These are phyloP conservation scores for Cardamine chenopodiifolia DNA, from an alignment of 345 rosid genomes.

Conservation along the genomic window DNA sequence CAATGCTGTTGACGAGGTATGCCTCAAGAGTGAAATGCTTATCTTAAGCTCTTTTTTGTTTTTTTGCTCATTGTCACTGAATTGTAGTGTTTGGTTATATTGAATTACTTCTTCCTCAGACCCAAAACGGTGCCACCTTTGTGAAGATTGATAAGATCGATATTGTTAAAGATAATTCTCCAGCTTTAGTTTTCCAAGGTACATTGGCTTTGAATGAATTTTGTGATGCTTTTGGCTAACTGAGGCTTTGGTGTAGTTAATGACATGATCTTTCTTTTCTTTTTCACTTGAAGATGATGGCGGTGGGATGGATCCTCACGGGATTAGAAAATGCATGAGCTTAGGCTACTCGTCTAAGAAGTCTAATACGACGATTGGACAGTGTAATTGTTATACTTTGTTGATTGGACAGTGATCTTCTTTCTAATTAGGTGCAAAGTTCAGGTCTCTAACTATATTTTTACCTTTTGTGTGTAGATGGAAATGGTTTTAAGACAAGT, in stretches of 20 bases:
- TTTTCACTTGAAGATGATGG: constrained; percentile 71
- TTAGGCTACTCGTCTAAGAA: constrained; percentile 96
- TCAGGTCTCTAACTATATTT: constrained; percentile 11
- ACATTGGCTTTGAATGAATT: constrained; percentile 6
- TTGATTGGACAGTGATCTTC: constrained; percentile 16
- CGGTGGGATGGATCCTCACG: constrained; percentile 90
- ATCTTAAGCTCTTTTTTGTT: background rate
- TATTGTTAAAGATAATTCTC: constrained; percentile 70
- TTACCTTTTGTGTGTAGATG: constrained; percentile 55
- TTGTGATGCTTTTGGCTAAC: constrained; percentile 4
- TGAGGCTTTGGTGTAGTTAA: background rate
- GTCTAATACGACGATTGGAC: constrained; percentile 84
- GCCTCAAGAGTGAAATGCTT: background rate
- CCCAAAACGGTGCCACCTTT: constrained; percentile 83
- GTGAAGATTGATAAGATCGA: constrained; percentile 81
- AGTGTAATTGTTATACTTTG: constrained; percentile 56
- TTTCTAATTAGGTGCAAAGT: constrained; percentile 7
- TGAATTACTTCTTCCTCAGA: constrained; percentile 48
- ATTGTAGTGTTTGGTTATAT: constrained; percentile 13
- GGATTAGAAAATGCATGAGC: constrained; percentile 90
- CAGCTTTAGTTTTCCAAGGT: constrained; percentile 85
- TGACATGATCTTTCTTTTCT: background rate
- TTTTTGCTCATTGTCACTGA: constrained; percentile 1
- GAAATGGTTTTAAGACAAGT: constrained; percentile 99
- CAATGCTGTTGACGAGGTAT: constrained; percentile 96